phyloP scores from a whole-genome alignment of 116 monocot genomes.

The Zostera marina region DNA sequence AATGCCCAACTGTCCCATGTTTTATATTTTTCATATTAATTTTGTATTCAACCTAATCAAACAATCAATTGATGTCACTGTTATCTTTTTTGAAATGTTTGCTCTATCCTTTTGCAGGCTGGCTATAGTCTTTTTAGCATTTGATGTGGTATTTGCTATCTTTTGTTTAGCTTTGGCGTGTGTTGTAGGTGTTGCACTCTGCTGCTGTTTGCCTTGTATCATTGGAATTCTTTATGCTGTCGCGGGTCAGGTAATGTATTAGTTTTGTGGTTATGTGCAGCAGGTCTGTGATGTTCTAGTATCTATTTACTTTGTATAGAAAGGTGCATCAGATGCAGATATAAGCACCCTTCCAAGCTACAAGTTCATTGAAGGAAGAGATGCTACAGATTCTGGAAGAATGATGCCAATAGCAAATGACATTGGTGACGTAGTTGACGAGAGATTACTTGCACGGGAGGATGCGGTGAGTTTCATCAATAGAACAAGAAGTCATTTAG shows the following conservation, averaged over 20 bases:
- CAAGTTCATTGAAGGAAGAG: conserved; percentile 26
- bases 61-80: neutral
- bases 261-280: neutral
- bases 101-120: conserved; percentile 35
- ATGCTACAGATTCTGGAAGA: conserved; percentile 20
- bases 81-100: conserved; percentile 5
- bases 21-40: no score
- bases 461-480: conserved; percentile 41
- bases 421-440: conserved; percentile 20
- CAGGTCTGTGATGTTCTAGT: neutral
- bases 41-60: neutral
- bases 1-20: neutral
- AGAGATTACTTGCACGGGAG: conserved; percentile 37
- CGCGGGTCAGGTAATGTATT: conserved; percentile 46
- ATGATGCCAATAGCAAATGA: conserved; percentile 48
- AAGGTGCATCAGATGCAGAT: conserved; percentile 85
- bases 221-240: conserved; percentile 90
- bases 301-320: conserved; percentile 17
- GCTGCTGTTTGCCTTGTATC: conserved; percentile 89
- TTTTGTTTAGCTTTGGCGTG: conserved; percentile 85
- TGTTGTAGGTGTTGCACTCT: conserved; percentile 72
- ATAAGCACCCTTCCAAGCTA: conserved; percentile 69
- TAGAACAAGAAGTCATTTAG: neutral
- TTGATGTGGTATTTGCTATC: conserved; percentile 79
- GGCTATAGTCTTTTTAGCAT: conserved; percentile 62